Base-by-base conservation (phyloP, 768 basidiomycete genomes). In the Trametes meyenii region DNA sequence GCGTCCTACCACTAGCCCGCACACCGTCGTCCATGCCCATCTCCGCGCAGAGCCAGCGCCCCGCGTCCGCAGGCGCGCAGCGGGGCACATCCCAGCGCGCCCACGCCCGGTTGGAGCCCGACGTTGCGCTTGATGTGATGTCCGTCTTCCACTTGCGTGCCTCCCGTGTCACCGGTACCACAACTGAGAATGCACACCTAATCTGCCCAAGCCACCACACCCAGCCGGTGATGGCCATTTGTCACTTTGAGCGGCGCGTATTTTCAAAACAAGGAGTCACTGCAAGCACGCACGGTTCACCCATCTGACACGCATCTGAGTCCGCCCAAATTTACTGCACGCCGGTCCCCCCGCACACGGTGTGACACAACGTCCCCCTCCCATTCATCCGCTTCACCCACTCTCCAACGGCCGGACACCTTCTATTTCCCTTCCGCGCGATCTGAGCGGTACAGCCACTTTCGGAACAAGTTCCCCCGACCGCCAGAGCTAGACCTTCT, bases 401-500 rank as follows among this genome's bases (percentile, higher is more conserved):
- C 40, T 35, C 43, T 53, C 44, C 51, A 40, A 33, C 42, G 23
- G 51, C 52, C 53, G 44, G 44, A 13, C 53, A 33, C 42, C 55
- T 62, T 62, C 61, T 56, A 62, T 62, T 62, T 62, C 61, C 61
- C 61, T 50, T 63, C 62, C 55, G 10, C 55, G 24, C 40, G 55
- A 57, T 52, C 50, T 57, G 43, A 40, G 23, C 50, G 43, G 62
- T 63, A 58, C 57, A 63, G 62, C 62, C 62, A 63, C 61, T 53
- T 43, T 48, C 56, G 50, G 50, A 62, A 62, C 53, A 60, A 39
- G 10, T 39, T 58, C 42, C 48, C 46, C 58, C 57, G 57, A 55
- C 53, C 24, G 46, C 53, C 52, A 49, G 40, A 48, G 45, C 60
- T 49, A 55, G 52, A 39, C 60, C 60, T 46, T 52, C 60, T 53